Base-by-base conservation (phyloP, 2,329 filamentous ascomycete genomes). In the Beauveria rudraprayagi region DNA sequence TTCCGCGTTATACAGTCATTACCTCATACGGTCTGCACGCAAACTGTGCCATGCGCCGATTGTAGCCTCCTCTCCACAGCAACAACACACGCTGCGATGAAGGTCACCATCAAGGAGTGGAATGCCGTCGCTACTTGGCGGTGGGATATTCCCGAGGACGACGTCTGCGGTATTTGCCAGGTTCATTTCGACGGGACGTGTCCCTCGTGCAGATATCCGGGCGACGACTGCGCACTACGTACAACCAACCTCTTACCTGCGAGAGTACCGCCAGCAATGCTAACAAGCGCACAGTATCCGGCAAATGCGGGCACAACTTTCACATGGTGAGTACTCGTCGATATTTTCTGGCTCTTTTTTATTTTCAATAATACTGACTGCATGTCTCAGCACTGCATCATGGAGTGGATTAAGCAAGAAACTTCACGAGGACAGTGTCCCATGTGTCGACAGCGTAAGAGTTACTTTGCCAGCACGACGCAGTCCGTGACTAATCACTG, bases 171-270 rank as follows among this genome's bases (percentile, higher is more conserved):
- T 69, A 99, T 99, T 77, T 99, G 94, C 76, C 93, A 96, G 72
- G 92, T 96, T 64, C 90, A 96, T 70, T 99, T 97, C 72, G 94
- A 99, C 73, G 93, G 92, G 63, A 97, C 94, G 28, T 99, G 94
- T 78, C 92, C 94, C 52, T 95, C 92, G 60, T 99, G 94, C 86
- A 96, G 95, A 81, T 97, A 92, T 71, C 94, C 94, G 16, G 94
- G 94, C 62, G 94, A 99, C 70, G 92, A 97, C 72, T 99, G 94
- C 76, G 90, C 90, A 62, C 81, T 99, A 63, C 81, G 93, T 97
- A 78, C 74, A 88, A 3, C 11, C 26, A 26, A 26, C 79, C 48
- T 37, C 22, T 10, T 16, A 19, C 9, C 5, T 22, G 5, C 19
- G 10, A 14, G 11, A 34, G 30, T n/a, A 37, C 34, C 16, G 2